These are phyloP conservation scores for Fusarium sp. DNA, from an alignment of 2,329 filamentous ascomycete species.

Conservation along the genomic window DNA sequence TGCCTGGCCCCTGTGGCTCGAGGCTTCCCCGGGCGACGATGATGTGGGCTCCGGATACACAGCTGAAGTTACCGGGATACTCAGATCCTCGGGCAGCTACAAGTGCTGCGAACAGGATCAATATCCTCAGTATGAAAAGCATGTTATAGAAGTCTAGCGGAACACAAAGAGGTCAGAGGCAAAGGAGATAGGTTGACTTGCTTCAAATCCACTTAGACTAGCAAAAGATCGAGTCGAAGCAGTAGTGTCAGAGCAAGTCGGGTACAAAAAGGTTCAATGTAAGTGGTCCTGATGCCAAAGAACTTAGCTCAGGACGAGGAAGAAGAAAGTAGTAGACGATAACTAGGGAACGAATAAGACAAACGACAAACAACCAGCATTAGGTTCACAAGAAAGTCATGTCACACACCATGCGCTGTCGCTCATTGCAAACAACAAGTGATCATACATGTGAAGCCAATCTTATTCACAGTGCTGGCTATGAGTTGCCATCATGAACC, in stretches of 20 bases:
- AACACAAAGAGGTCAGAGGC: background rate
- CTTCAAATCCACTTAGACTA: background rate
- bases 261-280: no score
- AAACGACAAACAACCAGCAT: background rate
- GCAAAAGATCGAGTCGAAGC: background rate
- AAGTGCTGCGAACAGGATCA: conserved; percentile 9
- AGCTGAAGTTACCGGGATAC: background rate
- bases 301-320: no score
- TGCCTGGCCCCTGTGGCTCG: conserved; percentile 39
- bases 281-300: background rate
- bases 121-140: conserved; percentile 9
- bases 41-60: conserved; percentile 39
- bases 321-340: background rate
- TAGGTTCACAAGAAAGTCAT: background rate
- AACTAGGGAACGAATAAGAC: background rate
- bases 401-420: background rate
- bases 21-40: conserved; percentile 42
- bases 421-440: conserved; percentile 1
- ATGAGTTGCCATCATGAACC: background rate
- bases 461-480: background rate
- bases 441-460: background rate
- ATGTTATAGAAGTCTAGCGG: conserved; percentile 1
- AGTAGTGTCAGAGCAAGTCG: background rate
- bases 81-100: background rate
- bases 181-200: background rate